Evolutionary conservation across 768 basidiomycete species (phyloP), one percentile per base, ranked within the genome.

Genomic region (Russula lepida): DNA sequence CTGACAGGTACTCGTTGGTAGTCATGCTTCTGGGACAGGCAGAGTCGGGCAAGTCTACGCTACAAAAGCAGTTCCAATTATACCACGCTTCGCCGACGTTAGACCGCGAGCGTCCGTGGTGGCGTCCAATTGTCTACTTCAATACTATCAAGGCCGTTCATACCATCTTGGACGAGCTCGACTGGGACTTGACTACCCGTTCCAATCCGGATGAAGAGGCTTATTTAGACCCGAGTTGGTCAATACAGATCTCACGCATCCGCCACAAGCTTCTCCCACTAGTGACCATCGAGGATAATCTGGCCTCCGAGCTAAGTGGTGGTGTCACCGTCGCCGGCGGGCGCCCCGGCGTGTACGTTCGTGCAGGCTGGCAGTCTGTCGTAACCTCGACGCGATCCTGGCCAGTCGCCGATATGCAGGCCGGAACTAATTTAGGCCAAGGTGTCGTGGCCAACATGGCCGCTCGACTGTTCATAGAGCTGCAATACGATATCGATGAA

Each of bases 1-100:
- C 33, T 33, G 58, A 54, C 39, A 1, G 17, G 28, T 39, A 50
- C 23, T 23, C 44, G 44, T 46, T 28, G 25, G 30, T 64, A 86
- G 85, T 89, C 37, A 82, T 90, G 75, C 77, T 90, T 9, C 78
- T 91, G 32, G 88, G 88, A 19, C 88, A 91, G 69, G 87, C 88
- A 61, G 88, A 88, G 67, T 75, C 73, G 74, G 88, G 88, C 39
- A 92, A 92, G 72, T 89, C 88, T 2, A 92, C 90, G 2, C 77
- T 92, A 13, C 87, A 86, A 68, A 91, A 91, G 68, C 89, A 92
- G 71, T 89, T 92, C 68, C 88, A 92, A 68, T 77, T 91, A 0
- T 86, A 84, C 73, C 89, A 90, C 68, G 84, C 88, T 8, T 84
- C 71, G 8, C 66, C 68, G 52, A 68, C 70, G 27, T 67, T 78